Base-by-base conservation (phyloP, 768 basidiomycete species). In the Xerocomellus dryophilus region DNA sequence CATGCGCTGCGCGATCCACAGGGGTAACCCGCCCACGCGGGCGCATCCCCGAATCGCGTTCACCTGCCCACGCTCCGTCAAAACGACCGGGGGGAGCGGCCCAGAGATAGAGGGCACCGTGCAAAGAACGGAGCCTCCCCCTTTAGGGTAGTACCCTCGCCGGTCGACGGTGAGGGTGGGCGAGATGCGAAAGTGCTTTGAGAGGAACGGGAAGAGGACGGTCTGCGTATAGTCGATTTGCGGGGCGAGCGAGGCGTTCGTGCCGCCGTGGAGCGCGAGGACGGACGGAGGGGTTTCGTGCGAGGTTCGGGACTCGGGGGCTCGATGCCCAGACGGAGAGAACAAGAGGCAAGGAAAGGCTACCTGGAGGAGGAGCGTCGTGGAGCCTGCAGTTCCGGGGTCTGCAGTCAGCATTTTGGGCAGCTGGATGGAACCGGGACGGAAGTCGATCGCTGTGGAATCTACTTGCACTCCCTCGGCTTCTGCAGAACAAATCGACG, bases 121-220 rank as follows among this genome's bases (percentile, higher is more conserved):
- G 48, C 83, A 73, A 1, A 63, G 53, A 6, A 91, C 76, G 45
- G 81, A 74, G 0, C 89, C 89, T 4, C 88, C 88, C 20, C 89
- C 89, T 60, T 77, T 82, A 0, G 89, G 89, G 58, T 73, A 87
- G 69, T 89, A 90, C 0, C 89, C 89, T 9, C 88, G 77, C 53
- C 73, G 78, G 40, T 70, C 61, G 45, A 90, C 69, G 23, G 78
- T 66, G 23, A 90, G 65, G 5, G 69, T 67, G 2, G 78, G 68
- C 8, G 66, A 51, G 39, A 76, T 48, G 17, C 76, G 60, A 64
- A 89, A 83, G 65, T 86, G 83, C 11, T 68, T 73, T 21, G 70
- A 72, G 29, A 89, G 67, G 66, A 91, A 92, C 0, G 88, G 89
- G 7, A 91, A 65, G 63, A 91, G 76, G 45, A 90, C 71, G 56